These are phyloP conservation scores for Colletotrichum lupini DNA, from an alignment of 2,329 filamentous ascomycete species.

Conservation along the genomic window DNA sequence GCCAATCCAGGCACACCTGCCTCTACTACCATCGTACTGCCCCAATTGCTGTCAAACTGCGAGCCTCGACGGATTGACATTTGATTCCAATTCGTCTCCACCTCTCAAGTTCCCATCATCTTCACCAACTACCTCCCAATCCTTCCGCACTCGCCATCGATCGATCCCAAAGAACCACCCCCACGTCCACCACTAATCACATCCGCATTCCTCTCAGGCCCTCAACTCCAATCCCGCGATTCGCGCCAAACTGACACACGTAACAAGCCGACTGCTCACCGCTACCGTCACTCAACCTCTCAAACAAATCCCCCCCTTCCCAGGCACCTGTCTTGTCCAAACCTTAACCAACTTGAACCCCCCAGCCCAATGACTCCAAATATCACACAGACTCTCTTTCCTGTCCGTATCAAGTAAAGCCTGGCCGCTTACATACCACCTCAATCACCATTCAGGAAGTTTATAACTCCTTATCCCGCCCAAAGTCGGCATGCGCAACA, in stretches of 20 bases:
- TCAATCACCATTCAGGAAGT: neutral
- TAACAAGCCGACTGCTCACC: neutral
- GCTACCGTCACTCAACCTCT: slow-evolving; percentile 12
- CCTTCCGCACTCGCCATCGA: neutral
- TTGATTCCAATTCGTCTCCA: too few species aligned
- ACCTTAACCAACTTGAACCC: slow-evolving; percentile 14
- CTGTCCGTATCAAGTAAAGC: neutral
- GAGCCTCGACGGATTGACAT: too few species aligned
- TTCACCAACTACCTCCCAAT: neutral
- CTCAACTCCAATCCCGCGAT: neutral
- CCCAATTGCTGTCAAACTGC: too few species aligned
- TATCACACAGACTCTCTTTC: neutral
- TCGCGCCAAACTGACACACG: neutral
- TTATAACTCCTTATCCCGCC: neutral
- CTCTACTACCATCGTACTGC: neutral
- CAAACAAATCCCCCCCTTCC: neutral
- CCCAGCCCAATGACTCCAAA: too few species aligned
- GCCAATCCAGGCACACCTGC: neutral
- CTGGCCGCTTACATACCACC: neutral
- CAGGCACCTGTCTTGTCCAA: neutral
- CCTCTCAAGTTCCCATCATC: too few species aligned
- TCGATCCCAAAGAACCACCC: neutral
- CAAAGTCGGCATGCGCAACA: neutral
- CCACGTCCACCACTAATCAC: neutral
- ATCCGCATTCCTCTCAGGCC: neutral